Percentiles rank a stretch among this genome's conserved stretches.
These are phyloP conservation scores for Diaporthe sp. DNA, from an alignment of 2,329 filamentous ascomycete genomes.

Conservation along the genomic window DNA sequence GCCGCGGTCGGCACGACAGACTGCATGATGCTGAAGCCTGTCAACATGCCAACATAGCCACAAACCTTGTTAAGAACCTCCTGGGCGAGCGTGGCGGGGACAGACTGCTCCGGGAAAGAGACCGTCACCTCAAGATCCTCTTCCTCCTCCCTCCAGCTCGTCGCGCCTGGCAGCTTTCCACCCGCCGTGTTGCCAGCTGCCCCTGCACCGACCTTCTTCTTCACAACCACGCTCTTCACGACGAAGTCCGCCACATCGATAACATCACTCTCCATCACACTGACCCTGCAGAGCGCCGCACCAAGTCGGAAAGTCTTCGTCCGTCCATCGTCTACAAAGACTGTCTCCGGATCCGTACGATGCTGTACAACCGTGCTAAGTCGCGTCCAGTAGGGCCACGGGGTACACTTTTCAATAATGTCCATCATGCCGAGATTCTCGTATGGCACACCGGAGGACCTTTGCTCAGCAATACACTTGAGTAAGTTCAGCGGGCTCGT, in stretches of 20 bases:
- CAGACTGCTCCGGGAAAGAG: conserved; percentile 60
- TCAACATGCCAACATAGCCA: conserved; percentile 61
- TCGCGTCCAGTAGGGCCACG: conserved; percentile 67
- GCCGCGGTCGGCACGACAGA: conserved; percentile 59
- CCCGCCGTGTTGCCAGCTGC: background rate
- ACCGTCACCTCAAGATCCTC: conserved; percentile 59
- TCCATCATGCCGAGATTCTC: conserved; percentile 66
- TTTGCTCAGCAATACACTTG: conserved; percentile 63
- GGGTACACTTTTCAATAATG: conserved; percentile 67
- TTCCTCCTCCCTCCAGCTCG: conserved; percentile 47
- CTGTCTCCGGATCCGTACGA: conserved; percentile 55
- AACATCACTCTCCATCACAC: conserved; percentile 55
- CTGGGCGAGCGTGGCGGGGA: conserved; percentile 58
- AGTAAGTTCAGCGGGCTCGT: conserved; percentile 65
- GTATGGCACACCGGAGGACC: conserved; percentile 60
- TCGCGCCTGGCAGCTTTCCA: background rate
- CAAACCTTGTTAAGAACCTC: conserved; percentile 62
- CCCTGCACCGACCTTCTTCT: conserved; percentile 16
- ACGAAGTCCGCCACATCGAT: conserved; percentile 62
- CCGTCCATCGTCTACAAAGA: conserved; percentile 51
- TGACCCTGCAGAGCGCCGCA: conserved; percentile 60
- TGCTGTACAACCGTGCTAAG: conserved; percentile 70
- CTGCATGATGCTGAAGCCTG: conserved; percentile 61
- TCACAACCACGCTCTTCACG: conserved; percentile 54
- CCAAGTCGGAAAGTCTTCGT: conserved; percentile 60